Evolutionary conservation across 768 basidiomycete species (phyloP).

Genomic region (Hygrocybe punicea): DNA sequence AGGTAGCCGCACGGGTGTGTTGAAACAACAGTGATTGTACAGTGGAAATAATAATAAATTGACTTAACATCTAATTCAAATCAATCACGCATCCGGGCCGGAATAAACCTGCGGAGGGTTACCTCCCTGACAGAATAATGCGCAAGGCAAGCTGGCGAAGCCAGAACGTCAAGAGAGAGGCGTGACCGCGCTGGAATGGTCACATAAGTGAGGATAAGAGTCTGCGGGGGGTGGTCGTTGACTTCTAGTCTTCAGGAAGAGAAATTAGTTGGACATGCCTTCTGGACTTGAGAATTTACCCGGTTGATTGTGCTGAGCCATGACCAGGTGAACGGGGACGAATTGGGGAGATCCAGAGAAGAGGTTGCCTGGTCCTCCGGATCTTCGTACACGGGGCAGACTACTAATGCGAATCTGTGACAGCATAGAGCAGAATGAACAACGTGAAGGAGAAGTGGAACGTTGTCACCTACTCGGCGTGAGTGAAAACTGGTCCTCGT

Average conservation of each 20-base stretch:
- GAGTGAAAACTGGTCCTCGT: slow-evolving; percentile 89
- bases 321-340: slow-evolving; percentile 79
- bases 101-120: slow-evolving; percentile 78
- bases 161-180: slow-evolving; percentile 47
- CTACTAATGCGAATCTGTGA: slow-evolving; percentile 81
- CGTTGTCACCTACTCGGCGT: slow-evolving; percentile 75
- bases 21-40: neutral
- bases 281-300: slow-evolving; percentile 95
- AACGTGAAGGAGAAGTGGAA: neutral
- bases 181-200: slow-evolving; percentile 80
- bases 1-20: neutral
- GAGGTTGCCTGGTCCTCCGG: slow-evolving; percentile 64
- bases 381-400: slow-evolving; percentile 89
- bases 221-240: slow-evolving; percentile 47
- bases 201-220: slow-evolving; percentile 84
- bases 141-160: slow-evolving; percentile 69
- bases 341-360: slow-evolving; percentile 60
- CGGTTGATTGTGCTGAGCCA: slow-evolving; percentile 97
- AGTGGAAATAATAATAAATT: neutral
- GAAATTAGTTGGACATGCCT: slow-evolving; percentile 47
- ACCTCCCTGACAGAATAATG: slow-evolving; percentile 85
- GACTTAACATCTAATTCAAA: neutral
- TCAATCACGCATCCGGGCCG: slow-evolving; percentile 89
- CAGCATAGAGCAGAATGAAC: slow-evolving; percentile 2
- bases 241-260: neutral